phyloP scores from a whole-genome alignment of 371 early-diverging fungal genomes.

The Apophysomyces variabilis region DNA sequence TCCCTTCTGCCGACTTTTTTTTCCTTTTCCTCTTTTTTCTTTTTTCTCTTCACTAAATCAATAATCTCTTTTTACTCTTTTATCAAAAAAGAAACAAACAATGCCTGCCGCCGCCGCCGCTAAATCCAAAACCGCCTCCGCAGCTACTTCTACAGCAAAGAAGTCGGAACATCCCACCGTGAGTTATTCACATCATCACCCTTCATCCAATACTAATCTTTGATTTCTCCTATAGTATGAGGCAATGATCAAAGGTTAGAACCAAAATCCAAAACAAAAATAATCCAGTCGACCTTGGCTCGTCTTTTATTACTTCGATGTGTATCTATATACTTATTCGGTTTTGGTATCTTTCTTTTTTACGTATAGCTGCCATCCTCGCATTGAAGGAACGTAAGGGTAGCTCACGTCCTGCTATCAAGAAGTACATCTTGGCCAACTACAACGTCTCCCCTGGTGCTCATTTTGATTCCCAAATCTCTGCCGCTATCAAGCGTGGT shows the following conservation, averaged over 20 bases:
- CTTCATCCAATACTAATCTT: background rate
- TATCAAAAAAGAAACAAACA: too few relatives aligned
- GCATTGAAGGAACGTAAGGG: conserved; percentile 82
- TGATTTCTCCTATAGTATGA: conserved; percentile 41
- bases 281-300: background rate
- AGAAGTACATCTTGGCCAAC: conserved; percentile 85
- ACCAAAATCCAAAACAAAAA: background rate
- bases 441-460: conserved; percentile 57
- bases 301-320: background rate
- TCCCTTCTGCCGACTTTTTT: conserved; percentile 13
- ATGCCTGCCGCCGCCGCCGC: conserved; percentile 14
- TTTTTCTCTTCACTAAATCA: conserved; percentile 19
- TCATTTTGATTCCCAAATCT: conserved; percentile 66
- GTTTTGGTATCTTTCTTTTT: background rate
- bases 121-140: conserved; percentile 26
- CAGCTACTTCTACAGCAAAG: conserved; percentile 39
- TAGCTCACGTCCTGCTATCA: conserved; percentile 78
- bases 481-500: conserved; percentile 80
- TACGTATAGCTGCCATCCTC: conserved; percentile 56
- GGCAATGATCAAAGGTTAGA: conserved; percentile 51
- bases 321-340: too few relatives aligned
- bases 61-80: too few relatives aligned
- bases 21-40: conserved; percentile 14
- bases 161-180: conserved; percentile 57
- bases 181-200: conserved; percentile 19